Conservation (phyloP, 768 basidiomycete species). For the Phlegmacium glaucopus region DNA sequence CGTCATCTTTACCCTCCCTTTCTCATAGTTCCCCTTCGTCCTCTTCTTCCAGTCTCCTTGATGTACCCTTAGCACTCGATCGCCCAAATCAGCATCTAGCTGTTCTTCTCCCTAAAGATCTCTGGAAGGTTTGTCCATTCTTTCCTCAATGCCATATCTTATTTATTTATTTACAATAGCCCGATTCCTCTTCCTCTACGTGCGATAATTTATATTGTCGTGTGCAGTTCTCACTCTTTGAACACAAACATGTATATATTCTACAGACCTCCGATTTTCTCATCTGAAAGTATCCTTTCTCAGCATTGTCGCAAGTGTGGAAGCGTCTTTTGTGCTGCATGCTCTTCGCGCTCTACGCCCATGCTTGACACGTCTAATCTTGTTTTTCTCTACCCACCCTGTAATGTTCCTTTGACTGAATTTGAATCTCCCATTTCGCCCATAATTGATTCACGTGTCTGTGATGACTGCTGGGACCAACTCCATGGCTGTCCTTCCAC, state of each 20-base stretch:
- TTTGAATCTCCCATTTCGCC: conserved; percentile 63
- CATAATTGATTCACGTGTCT: conserved; percentile 58
- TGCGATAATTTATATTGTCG: conserved; percentile 79
- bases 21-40: conserved; percentile 23
- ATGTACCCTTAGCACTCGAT: conserved; percentile 8
- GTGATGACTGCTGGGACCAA: conserved; percentile 75
- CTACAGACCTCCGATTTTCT: not conserved
- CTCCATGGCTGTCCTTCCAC: conserved; percentile 55
- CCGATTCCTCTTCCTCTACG: conserved; percentile 53
- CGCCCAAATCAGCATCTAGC: conserved; percentile 73
- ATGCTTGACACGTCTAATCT: conserved; percentile 75
- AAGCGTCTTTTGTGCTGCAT: conserved; percentile 67
- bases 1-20: conserved; percentile 12
- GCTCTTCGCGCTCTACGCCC: conserved; percentile 54
- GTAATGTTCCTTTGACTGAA: conserved; percentile 52
- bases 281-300: conserved; percentile 10
- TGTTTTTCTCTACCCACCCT: conserved; percentile 67
- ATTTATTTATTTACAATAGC: conserved; percentile 32
- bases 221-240: conserved; percentile 60
- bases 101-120: conserved; percentile 60
- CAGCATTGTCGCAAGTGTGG: conserved; percentile 87
- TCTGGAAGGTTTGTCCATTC: conserved; percentile 64
- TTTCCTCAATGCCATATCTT: not conserved
- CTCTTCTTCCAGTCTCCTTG: conserved; percentile 29
- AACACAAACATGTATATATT: conserved; percentile 68